Evolutionary conservation across 768 basidiomycete genomes (phyloP), one percentile per base, ranked within the genome.

Genomic region (Clavulina sp.): DNA sequence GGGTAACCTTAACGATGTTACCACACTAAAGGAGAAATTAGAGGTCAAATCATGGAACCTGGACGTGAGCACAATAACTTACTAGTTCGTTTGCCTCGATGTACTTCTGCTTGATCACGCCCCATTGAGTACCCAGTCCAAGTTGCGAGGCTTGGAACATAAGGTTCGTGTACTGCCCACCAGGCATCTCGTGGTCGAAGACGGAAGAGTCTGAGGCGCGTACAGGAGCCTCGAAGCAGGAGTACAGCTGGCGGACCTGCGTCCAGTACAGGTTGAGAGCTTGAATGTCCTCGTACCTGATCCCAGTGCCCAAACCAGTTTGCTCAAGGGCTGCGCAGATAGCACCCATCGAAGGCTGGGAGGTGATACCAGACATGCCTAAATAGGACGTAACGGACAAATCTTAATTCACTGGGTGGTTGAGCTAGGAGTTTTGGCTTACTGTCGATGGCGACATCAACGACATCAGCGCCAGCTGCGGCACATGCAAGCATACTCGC

Each of bases 101-200:
- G 65, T 99, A 99, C 68, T 93, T 95, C 73, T 83, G 81, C 73
- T 97, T 97, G 70, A 99, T 87, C 62, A 86, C 89, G 84, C 77
- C 76, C 95, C 95, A 99, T 62, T 96, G 92, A 40, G 87, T 88
- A 54, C 93, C 92, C 19, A 99, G 78, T 57, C 95, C 95, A 41
- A 99, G 77, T 66, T 97, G 93, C 26, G 88, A 73, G 57, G 95
- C 91, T 80, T 99, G 95, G 85, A 97, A 99, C 86, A 89, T 89
- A 58, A 89, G 69, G 65, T 89, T 89, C 30, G 87, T 89, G 65
- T 88, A 89, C 64, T 89, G 88, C 41, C 92, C 93, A 63, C 92
- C 95, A 50, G 93, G 93, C 95, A 99, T 97, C 69, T 95, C 92
- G 67, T 96, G 93, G 62, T 91, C 91, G 65, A 96, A 99, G 50